phyloP scores from a whole-genome alignment of 495 filamentous ascomycete genomes.

The Aspergillus nidulans region DNA sequence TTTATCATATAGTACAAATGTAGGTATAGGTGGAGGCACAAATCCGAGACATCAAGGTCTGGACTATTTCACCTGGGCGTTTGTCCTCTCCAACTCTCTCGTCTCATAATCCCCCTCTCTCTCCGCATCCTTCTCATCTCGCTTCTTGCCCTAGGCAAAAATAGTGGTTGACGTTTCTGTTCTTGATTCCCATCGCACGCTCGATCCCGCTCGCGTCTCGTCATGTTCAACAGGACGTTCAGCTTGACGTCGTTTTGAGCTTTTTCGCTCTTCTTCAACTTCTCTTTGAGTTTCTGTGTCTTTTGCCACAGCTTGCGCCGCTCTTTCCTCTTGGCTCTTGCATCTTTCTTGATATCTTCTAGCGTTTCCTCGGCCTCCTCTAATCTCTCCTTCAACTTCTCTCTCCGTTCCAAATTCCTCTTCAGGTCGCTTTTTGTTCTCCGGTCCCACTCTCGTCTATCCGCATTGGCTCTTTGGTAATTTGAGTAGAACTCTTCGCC shows the following conservation, averaged over 20 bases:
- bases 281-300: neutral
- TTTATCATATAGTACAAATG: neutral
- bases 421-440: neutral
- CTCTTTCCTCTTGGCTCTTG: neutral
- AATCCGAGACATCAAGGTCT: neutral
- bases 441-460: neutral
- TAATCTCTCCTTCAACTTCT: neutral
- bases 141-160: neutral
- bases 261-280: neutral
- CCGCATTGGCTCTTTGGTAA: slow-evolving; percentile 6
- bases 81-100: neutral
- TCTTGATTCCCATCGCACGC: too few species aligned
- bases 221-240: neutral
- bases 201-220: neutral
- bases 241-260: neutral
- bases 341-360: neutral
- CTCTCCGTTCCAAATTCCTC: neutral
- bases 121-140: neutral
- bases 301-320: neutral
- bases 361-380: neutral
- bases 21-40: neutral
- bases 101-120: neutral
- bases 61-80: neutral
- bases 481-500: slow-evolving; percentile 23
- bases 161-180: neutral